These are phyloP conservation scores for Diaporthe amygdali DNA, from an alignment of 2,329 filamentous ascomycete genomes.

Conservation along the genomic window DNA sequence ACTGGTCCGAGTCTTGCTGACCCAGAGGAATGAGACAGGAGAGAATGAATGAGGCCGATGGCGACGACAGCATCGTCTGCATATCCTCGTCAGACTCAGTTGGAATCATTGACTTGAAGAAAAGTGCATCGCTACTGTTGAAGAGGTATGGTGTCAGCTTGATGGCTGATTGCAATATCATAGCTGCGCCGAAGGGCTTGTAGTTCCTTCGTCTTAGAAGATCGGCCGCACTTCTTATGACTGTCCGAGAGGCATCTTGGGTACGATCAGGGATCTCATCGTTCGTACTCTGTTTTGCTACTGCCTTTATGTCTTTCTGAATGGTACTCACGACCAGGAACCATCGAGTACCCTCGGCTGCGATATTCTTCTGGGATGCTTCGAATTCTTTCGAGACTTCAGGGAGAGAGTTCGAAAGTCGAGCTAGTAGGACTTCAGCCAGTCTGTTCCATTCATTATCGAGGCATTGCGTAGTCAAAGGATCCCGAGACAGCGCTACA, in stretches of 20 bases:
- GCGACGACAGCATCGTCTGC: conserved; percentile 66
- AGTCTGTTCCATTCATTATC: conserved; percentile 66
- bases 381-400: conserved; percentile 81
- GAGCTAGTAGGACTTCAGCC: conserved; percentile 65
- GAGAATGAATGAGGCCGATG: conserved; percentile 71
- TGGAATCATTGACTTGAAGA: conserved; percentile 50
- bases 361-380: conserved; percentile 72
- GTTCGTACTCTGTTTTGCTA: conserved; percentile 20
- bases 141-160: conserved; percentile 50
- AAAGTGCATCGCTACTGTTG: conserved; percentile 31
- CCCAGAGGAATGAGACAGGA: conserved; percentile 66
- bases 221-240: conserved; percentile 42
- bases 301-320: conserved; percentile 33
- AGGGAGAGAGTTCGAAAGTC: conserved; percentile 76
- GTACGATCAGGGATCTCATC: conserved; percentile 35
- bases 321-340: conserved; percentile 62
- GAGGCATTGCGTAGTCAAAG: conserved; percentile 53
- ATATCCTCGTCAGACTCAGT: conserved; percentile 61
- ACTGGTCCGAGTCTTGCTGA: conserved; percentile 41
- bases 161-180: conserved; percentile 47
- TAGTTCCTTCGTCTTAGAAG: conserved; percentile 57
- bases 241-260: conserved; percentile 35
- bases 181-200: conserved; percentile 62
- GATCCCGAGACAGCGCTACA: conserved; percentile 45
- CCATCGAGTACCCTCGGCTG: conserved; percentile 71